These are phyloP conservation scores for Serendipita sp. DNA, from an alignment of 768 basidiomycete genomes.

Conservation along the genomic window DNA sequence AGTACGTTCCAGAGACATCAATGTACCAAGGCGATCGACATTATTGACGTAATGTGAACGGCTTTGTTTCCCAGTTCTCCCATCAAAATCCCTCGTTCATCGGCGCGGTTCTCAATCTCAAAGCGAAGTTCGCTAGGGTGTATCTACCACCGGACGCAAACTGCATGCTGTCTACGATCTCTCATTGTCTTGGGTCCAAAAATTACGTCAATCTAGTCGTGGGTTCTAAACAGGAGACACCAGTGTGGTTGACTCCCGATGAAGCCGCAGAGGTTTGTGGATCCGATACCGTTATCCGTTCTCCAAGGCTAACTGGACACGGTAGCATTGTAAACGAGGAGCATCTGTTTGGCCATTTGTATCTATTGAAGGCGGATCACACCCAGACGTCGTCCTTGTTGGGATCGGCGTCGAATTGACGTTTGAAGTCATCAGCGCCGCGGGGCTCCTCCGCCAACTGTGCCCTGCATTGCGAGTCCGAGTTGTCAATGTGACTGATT, in stretches of 20 bases:
- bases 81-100: conserved; percentile 82
- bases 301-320: not conserved
- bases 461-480: conserved; percentile 63
- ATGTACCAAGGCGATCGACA: not conserved
- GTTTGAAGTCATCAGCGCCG: conserved; percentile 78
- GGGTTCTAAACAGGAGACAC: conserved; percentile 70
- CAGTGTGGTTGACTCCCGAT: conserved; percentile 62
- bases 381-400: conserved; percentile 64
- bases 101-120: conserved; percentile 68
- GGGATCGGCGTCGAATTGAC: conserved; percentile 82
- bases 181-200: conserved; percentile 70
- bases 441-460: conserved; percentile 55
- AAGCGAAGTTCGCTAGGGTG: conserved; percentile 52
- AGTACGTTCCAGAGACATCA: conserved; percentile 5
- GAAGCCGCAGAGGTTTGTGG: conserved; percentile 46
- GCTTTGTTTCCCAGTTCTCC: no score
- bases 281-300: not conserved
- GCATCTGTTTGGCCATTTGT: conserved; percentile 78
- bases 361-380: conserved; percentile 52
- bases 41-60: conserved; percentile 20
- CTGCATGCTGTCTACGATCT: conserved; percentile 66
- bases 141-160: conserved; percentile 88
- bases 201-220: conserved; percentile 83
- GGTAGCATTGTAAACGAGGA: conserved; percentile 69
- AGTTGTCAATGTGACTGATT: conserved; percentile 79